Conservation (phyloP, 2,329 filamentous ascomycete genomes). For the Aureobasidium sp. region DNA sequence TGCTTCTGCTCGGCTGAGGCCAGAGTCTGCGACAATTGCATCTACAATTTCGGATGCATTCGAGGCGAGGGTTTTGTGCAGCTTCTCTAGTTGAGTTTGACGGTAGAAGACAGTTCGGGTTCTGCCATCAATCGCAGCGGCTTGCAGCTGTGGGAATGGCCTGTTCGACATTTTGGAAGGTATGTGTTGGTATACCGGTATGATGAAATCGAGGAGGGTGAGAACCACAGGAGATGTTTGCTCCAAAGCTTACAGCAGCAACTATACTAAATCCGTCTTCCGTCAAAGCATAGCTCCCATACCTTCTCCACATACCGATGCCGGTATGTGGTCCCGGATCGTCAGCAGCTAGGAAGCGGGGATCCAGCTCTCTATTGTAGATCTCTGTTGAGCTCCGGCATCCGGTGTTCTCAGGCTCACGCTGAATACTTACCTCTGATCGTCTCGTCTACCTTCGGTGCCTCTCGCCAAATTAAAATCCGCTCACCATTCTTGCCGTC, state of each 20-base stretch:
- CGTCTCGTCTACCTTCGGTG: not conserved
- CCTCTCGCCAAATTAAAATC: not conserved
- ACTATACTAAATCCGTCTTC: not conserved
- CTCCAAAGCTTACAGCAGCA: not conserved
- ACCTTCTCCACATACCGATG: too few relatives aligned
- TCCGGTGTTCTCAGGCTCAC: too few relatives aligned
- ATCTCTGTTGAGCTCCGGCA: too few relatives aligned
- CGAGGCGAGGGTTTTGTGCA: slow-evolving; percentile 32
- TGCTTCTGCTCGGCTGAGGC: slow-evolving; percentile 28
- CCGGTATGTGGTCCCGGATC: too few relatives aligned
- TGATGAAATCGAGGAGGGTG: not conserved
- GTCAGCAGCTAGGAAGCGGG: too few relatives aligned
- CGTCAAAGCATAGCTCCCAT: too few relatives aligned
- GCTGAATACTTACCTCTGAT: not conserved
- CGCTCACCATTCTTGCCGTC: too few relatives aligned
- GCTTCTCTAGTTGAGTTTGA: slow-evolving; percentile 36
- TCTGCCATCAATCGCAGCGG: slow-evolving; percentile 37
- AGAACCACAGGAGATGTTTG: not conserved
- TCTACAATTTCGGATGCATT: slow-evolving; percentile 29
- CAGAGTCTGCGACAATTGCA: slow-evolving; percentile 34
- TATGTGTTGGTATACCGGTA: not conserved
- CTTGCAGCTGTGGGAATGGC: slow-evolving; percentile 26
- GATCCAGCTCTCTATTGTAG: too few relatives aligned
- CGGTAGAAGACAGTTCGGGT: slow-evolving; percentile 38
- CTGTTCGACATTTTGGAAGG: slow-evolving; percentile 14